phyloP scores from a whole-genome alignment of 768 basidiomycete species.

The Boletus rufocinnamomeus region DNA sequence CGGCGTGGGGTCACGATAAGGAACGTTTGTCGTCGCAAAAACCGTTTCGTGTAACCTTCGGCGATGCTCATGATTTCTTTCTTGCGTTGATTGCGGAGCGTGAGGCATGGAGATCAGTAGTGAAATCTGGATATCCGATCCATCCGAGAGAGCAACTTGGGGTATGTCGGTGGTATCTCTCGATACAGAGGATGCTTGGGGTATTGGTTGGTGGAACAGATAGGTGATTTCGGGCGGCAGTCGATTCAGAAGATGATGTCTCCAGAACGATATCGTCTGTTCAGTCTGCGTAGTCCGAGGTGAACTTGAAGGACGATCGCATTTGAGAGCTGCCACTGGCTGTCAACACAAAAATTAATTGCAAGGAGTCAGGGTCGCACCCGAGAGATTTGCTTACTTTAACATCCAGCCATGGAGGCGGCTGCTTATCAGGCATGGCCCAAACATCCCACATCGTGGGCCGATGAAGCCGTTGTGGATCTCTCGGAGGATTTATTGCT shows the following conservation, averaged over 20 bases:
- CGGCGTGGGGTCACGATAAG: conserved; percentile 15
- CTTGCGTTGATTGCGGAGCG: conserved; percentile 3
- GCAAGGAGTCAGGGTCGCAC: conserved; percentile 16
- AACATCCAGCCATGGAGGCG: conserved; percentile 16
- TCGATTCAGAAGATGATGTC: conserved; percentile 11
- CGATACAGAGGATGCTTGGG: neutral
- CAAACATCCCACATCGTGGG: conserved; percentile 30
- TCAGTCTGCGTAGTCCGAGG: conserved; percentile 3
- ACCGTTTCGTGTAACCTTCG: conserved; percentile 22
- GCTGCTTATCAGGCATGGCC: conserved; percentile 8
- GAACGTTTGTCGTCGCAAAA: conserved; percentile 29
- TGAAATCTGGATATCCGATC: conserved; percentile 30
- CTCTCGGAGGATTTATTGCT: neutral
- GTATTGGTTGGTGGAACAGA: conserved; percentile 27
- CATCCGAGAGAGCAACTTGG: conserved; percentile 11
- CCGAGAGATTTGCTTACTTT: conserved; percentile 26
- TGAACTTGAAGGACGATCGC: neutral
- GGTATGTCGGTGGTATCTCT: neutral
- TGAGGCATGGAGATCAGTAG: conserved; percentile 34
- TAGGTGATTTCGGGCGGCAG: conserved; percentile 32
- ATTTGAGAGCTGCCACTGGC: conserved; percentile 28
- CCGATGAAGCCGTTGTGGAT: conserved; percentile 8
- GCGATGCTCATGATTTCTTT: neutral
- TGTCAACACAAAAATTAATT: conserved; percentile 7
- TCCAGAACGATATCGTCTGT: conserved; percentile 25